Base-by-base conservation (phyloP, 2,329 filamentous ascomycete species). In the Fusarium acutatum region DNA sequence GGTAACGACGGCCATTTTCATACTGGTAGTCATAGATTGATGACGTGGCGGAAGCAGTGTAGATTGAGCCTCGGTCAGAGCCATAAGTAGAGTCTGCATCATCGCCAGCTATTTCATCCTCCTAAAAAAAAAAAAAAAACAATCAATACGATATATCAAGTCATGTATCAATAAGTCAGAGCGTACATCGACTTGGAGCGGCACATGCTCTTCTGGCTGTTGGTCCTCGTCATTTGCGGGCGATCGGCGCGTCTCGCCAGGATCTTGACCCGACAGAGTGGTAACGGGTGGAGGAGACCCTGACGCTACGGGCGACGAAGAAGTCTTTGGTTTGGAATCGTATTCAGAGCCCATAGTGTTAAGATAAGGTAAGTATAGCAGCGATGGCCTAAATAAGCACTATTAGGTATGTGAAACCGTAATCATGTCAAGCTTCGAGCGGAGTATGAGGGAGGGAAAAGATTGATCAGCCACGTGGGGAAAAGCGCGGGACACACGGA, bases 21-120 rank as follows among this genome's bases (percentile, higher is more conserved):
- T 75, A 76, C 20, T 75, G 72, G n/a, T 85, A 86, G 49, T 85
- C 73, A 64, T 78, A 82, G 50, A 86, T 82, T 64, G 84, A 85
- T 17, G 84, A 86, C 8, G 82, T 81, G 52, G 86, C 57, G 12
- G 80, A 82, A 18, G 73, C 77, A 1, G 81, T 83, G 59, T 77
- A 77, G n/a, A 72, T 57, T 9, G 79, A 79, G 5, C 74, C 80
- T 32, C 67, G 65, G 12, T 82, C 80, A 17, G 80, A 81, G 34
- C 72, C 79, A 65, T 83, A 82, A 20, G 81, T 78, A 22, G 82
- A 84, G 70, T 83, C 82, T 52, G 46, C 61, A 20, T 77, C 74
- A 49, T 67, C 62, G 34, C 79, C 77, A 28, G 52, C 67, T 38
- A 75, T 69, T 49, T 74, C 72, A 28, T 74, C 71, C 12, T 69